A percentile compares a stretch with the other conserved stretches of the same genome.
Conservation (phyloP, 805 yeast genomes). For the Candida xyloterini region DNA sequence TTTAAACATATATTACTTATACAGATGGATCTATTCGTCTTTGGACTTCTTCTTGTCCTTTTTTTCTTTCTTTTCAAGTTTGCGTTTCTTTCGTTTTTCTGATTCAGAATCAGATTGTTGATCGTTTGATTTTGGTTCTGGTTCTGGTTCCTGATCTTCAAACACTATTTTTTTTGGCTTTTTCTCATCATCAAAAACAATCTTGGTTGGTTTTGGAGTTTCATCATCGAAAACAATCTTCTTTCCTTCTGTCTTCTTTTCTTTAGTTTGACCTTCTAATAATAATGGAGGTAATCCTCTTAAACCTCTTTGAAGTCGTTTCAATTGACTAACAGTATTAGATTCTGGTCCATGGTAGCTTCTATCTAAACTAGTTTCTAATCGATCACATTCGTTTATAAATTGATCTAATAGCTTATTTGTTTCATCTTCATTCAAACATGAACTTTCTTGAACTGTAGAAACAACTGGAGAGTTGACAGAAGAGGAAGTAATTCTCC, state of each 20-base stretch:
- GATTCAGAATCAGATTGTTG: constrained; percentile 8
- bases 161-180: neutral
- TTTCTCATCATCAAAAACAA: constrained; percentile 15
- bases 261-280: constrained; percentile 20
- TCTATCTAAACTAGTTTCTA: constrained; percentile 13
- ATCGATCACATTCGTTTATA: constrained; percentile 23
- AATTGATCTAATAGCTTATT: constrained; percentile 26
- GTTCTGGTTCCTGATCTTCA: neutral
- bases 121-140: constrained; percentile 7
- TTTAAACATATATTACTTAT: neutral
- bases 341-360: constrained; percentile 27
- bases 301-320: constrained; percentile 36
- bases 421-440: constrained; percentile 22
- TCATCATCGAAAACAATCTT: constrained; percentile 19
- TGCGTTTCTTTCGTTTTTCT: constrained; percentile 28
- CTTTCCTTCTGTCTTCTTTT: constrained; percentile 6
- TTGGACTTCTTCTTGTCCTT: constrained; percentile 23
- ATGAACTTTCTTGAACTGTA: constrained; percentile 24
- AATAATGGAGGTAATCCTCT: constrained; percentile 37
- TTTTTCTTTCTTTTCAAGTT: constrained; percentile 24
- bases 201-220: constrained; percentile 17
- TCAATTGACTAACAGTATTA: constrained; percentile 32
- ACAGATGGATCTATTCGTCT: constrained; percentile 16
- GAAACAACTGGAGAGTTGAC: constrained; percentile 48
- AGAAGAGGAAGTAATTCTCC: constrained; percentile 41